Base-by-base conservation (phyloP, 2,329 filamentous ascomycete genomes). In the Neopestalotiopsis sp. region DNA sequence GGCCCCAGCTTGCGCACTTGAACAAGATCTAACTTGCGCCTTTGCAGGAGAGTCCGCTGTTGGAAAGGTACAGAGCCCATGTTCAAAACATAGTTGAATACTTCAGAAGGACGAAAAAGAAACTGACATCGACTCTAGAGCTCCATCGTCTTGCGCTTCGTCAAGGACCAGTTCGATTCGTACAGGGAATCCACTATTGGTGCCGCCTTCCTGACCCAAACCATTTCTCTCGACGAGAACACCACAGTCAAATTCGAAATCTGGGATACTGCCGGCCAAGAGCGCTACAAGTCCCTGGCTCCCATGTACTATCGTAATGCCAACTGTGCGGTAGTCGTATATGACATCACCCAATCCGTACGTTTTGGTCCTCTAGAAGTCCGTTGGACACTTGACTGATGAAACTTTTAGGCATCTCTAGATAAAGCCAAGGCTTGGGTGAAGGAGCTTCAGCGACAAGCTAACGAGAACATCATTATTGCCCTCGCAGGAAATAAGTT, bases 231-330 rank as follows among this genome's bases (percentile, higher is more conserved):
- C 82, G 95, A 98, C 81, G 96, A 98, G 80, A 96, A 91, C 83
- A 98, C 96, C 70, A 99, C 96, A 68, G 95, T 99, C 83, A 99
- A 99, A 87, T 99, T 99, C 79, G 96, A 99, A 84, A 99, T 99
- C 80, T 99, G 96, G 95, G 95, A 98, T 83, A 99, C 96, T 10
- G 96, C 96, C 72, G 96, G 96, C 72, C 96, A 99, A 85, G 96
- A 99, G 84, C 91, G 97, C 79, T 99, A 98, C 89, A 98, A 98
- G 88, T 98, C 96, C 13, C 88, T 99, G 74, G 96, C 96, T 42
- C 96, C 96, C 76, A 99, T 99, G 96, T 99, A 99, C 87, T 99
- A 99, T 85, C 88, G 97, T 77, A 99, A 99, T 81, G 97, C 97
- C 75, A 98, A 99, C 89, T 98, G 96, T 84, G 96, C 97, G 69